Conservation (phyloP, 345 rosid genomes). For the Moricandia moricandioides region DNA sequence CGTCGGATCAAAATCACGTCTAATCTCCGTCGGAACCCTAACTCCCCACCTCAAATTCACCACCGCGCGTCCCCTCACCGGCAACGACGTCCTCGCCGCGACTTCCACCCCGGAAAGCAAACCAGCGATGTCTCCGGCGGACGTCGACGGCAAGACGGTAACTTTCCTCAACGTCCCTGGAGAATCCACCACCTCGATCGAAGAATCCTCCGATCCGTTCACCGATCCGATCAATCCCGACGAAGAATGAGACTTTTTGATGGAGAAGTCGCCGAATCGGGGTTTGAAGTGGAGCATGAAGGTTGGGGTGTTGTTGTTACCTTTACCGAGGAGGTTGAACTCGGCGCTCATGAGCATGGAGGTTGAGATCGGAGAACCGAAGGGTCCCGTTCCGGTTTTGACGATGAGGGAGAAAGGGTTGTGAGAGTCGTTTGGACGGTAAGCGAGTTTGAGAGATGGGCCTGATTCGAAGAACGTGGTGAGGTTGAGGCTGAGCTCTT, state of each 20-base stretch:
- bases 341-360: constrained; percentile 94
- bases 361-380: constrained; percentile 73
- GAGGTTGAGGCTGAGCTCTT: constrained; percentile 76
- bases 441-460: constrained; percentile 71
- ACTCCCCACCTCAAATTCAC: constrained; percentile 90
- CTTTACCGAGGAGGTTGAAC: constrained; percentile 59
- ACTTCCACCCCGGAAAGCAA: constrained; percentile 63
- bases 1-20: constrained; percentile 38
- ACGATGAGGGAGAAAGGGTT: constrained; percentile 83
- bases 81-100: constrained; percentile 68
- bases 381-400: constrained; percentile 80
- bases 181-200: constrained; percentile 62
- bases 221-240: constrained; percentile 26
- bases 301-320: constrained; percentile 52
- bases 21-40: constrained; percentile 70
- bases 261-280: constrained; percentile 75
- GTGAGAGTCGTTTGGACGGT: constrained; percentile 88
- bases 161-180: constrained; percentile 37
- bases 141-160: constrained; percentile 35
- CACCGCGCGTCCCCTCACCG: constrained; percentile 61
- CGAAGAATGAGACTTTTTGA: constrained; percentile 76
- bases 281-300: constrained; percentile 97
- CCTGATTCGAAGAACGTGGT: constrained; percentile 82
- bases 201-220: constrained; percentile 48
- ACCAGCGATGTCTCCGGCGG: constrained; percentile 46